A percentile compares a stretch with the other conserved stretches of the same genome.
phyloP scores from a whole-genome alignment of 805 yeast genomes.

The Jamesozyma lodderae region DNA sequence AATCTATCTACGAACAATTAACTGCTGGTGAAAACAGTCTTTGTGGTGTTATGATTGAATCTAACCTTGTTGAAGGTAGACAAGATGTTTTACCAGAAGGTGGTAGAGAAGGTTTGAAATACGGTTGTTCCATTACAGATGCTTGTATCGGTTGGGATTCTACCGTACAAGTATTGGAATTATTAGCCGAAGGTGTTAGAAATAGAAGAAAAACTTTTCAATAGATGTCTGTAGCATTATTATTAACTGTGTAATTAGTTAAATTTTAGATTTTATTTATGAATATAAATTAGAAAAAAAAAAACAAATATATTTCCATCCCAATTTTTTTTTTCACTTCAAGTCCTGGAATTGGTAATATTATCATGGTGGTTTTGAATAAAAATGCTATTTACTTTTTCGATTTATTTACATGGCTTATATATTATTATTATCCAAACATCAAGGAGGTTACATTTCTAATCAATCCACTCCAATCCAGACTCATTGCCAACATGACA shows the following conservation, averaged over 20 bases:
- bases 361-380: too few relatives aligned
- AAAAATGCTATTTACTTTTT: neutral
- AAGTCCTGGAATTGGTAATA: too few relatives aligned
- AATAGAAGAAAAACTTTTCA: slow-evolving; percentile 48
- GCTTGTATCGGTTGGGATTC: slow-evolving; percentile 90
- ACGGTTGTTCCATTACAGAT: slow-evolving; percentile 96
- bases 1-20: slow-evolving; percentile 69
- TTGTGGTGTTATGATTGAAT: slow-evolving; percentile 95
- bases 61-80: slow-evolving; percentile 84
- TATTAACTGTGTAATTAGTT: neutral
- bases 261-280: neutral
- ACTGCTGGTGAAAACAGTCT: slow-evolving; percentile 62
- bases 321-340: too few relatives aligned
- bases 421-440: neutral
- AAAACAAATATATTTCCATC: too few relatives aligned
- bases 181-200: slow-evolving; percentile 71
- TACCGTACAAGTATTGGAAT: slow-evolving; percentile 62
- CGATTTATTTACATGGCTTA: neutral
- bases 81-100: slow-evolving; percentile 78
- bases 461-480: slow-evolving; percentile 3
- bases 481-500: neutral
- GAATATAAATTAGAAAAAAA: neutral
- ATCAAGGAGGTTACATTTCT: neutral
- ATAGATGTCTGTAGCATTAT: slow-evolving; percentile 4
- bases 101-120: slow-evolving; percentile 67